Percentiles rank a stretch among this genome's conserved stretches.
Evolutionary conservation across 176 grass and related monocot species (phyloP).

Genomic region (Bonia amplexicaulis): DNA sequence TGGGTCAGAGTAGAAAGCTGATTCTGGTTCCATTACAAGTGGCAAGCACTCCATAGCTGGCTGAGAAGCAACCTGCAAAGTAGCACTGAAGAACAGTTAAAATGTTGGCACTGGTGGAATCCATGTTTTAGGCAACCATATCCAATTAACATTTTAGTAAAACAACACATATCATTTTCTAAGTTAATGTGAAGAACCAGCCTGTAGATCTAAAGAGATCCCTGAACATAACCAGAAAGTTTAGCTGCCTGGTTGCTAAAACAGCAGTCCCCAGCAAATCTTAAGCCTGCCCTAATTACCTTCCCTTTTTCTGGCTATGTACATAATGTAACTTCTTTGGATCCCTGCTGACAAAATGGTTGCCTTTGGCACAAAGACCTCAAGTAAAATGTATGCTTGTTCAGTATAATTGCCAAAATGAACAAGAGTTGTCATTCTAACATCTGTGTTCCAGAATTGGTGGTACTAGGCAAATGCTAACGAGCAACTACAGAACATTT

Average conservation of each 20-base stretch:
- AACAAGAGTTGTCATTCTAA: too few relatives aligned
- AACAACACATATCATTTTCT: constrained; percentile 4
- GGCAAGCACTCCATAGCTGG: constrained; percentile 99
- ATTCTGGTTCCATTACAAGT: constrained; percentile 99
- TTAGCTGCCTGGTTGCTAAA: background rate
- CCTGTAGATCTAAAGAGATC: background rate
- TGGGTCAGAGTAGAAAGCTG: constrained; percentile 86
- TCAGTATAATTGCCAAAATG: too few relatives aligned
- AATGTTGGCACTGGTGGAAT: background rate
- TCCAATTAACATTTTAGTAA: background rate
- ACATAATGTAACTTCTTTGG: constrained; percentile 1
- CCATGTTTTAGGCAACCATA: background rate
- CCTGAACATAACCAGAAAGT: background rate
- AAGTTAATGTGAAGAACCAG: background rate
- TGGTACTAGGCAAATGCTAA: background rate
- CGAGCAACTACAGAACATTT: background rate
- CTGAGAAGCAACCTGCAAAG: constrained; percentile 83
- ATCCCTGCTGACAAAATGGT: background rate
- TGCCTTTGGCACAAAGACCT: background rate
- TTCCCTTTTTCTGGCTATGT: background rate
- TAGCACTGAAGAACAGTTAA: constrained; percentile 29
- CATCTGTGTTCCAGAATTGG: background rate
- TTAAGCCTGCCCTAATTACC: background rate
- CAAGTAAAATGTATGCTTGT: background rate
- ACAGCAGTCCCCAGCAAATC: background rate